A percentile compares a stretch with the other conserved stretches of the same genome.
These are phyloP conservation scores for Acanthamoeba divionensis DNA, from an alignment of 208 protist species.

Conservation along the genomic window DNA sequence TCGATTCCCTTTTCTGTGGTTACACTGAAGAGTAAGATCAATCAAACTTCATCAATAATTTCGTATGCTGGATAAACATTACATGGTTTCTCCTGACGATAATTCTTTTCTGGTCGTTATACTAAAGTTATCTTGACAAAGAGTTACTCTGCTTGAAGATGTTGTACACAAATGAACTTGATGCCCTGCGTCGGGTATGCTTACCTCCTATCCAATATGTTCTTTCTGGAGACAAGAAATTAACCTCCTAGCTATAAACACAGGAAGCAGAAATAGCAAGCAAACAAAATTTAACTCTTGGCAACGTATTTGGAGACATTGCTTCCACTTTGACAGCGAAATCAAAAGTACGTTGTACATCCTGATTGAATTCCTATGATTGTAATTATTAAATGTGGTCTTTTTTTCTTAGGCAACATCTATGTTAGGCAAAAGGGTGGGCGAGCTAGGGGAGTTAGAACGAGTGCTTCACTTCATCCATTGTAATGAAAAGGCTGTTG, in stretches of 20 bases:
- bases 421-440: background rate
- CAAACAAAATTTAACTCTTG: background rate
- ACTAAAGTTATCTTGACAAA: background rate
- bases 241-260: too few species aligned
- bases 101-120: background rate
- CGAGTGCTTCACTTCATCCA: conserved; percentile 12
- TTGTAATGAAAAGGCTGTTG: background rate
- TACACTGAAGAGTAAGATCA: conserved; percentile 19
- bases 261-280: background rate
- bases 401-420: too few species aligned
- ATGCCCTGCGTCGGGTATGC: background rate
- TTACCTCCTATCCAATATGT: background rate
- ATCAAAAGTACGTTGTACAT: too few species aligned
- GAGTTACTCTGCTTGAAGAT: background rate
- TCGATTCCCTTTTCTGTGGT: background rate
- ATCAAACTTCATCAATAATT: background rate
- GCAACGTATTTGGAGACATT: background rate
- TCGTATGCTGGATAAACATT: background rate
- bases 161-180: background rate
- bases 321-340: background rate
- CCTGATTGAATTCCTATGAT: too few species aligned
- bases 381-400: too few species aligned
- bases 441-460: background rate
- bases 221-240: too few species aligned
- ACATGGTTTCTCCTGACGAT: background rate